phyloP scores from a whole-genome alignment of 2,329 filamentous ascomycete species.

The Nigrospora sphaerica region DNA sequence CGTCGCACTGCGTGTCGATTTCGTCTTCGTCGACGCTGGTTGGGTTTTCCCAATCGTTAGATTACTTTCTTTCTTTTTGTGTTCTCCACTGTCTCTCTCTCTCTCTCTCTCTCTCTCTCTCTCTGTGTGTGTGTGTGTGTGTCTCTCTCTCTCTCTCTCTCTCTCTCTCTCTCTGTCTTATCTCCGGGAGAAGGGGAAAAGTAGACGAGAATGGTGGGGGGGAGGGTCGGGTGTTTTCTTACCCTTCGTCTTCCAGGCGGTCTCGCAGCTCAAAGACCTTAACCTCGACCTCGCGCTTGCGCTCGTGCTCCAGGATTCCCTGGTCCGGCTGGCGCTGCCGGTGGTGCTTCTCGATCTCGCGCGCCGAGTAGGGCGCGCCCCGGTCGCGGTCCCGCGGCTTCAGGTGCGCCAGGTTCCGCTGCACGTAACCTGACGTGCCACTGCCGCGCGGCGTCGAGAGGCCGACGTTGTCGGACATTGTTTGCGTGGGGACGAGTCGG shows the following conservation, averaged over 20 bases:
- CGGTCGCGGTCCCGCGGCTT: constrained; percentile 76
- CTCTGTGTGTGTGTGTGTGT: background rate
- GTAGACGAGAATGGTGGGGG: background rate
- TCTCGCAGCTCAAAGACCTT: constrained; percentile 89
- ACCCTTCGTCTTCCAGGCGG: constrained; percentile 85
- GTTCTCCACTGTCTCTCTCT: no score
- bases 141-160: background rate
- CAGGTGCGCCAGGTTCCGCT: constrained; percentile 88
- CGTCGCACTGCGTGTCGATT: constrained; percentile 71
- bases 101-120: no score
- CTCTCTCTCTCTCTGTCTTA: no score
- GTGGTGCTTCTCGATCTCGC: constrained; percentile 60
- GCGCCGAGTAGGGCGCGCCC: constrained; percentile 64
- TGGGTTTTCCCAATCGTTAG: constrained; percentile 3
- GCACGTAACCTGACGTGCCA: constrained; percentile 95
- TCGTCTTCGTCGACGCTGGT: constrained; percentile 75
- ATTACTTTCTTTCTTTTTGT: background rate
- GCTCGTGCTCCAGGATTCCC: constrained; percentile 89
- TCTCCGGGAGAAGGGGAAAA: background rate
- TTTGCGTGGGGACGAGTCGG: no score
- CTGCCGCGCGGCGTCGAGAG: constrained; percentile 90
- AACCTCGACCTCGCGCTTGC: constrained; percentile 84
- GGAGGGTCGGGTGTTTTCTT: constrained; percentile 19
- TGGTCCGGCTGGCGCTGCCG: constrained; percentile 79
- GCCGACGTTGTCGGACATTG: constrained; percentile 95